phyloP scores from a whole-genome alignment of 2,329 filamentous ascomycete genomes.

The Ceratocystis eucalypticola region DNA sequence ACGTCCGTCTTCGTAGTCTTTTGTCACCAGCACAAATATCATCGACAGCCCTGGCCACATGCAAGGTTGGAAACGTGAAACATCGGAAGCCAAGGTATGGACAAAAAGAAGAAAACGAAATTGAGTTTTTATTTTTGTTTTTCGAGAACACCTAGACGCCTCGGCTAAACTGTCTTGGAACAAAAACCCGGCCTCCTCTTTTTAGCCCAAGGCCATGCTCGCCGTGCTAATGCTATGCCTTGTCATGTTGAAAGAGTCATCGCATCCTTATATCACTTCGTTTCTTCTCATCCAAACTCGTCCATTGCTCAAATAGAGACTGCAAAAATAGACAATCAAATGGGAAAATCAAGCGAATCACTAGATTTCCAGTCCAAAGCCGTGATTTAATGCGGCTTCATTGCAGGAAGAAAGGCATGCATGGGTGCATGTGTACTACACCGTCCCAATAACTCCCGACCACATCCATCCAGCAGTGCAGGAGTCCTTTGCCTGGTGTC shows the following conservation, averaged over 20 bases:
- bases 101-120: not conserved
- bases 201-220: too few relatives aligned
- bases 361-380: too few relatives aligned
- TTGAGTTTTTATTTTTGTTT: not conserved
- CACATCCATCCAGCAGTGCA: too few relatives aligned
- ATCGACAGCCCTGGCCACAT: not conserved
- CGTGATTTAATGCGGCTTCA: too few relatives aligned
- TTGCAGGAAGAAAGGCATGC: too few relatives aligned
- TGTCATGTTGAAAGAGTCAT: not conserved
- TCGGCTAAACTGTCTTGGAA: constrained; percentile 3
- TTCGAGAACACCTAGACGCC: not conserved
- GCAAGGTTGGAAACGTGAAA: not conserved
- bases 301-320: not conserved
- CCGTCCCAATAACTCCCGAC: too few relatives aligned
- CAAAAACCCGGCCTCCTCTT: not conserved
- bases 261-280: not conserved
- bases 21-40: not conserved
- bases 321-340: too few relatives aligned
- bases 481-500: not conserved
- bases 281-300: not conserved
- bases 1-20: not conserved
- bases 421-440: too few relatives aligned
- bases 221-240: not conserved
- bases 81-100: not conserved
- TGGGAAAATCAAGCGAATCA: not conserved